Evolutionary conservation across 805 yeast species (phyloP), one percentile per base, ranked within the genome.

Genomic region (Clavispora phyllophila): DNA sequence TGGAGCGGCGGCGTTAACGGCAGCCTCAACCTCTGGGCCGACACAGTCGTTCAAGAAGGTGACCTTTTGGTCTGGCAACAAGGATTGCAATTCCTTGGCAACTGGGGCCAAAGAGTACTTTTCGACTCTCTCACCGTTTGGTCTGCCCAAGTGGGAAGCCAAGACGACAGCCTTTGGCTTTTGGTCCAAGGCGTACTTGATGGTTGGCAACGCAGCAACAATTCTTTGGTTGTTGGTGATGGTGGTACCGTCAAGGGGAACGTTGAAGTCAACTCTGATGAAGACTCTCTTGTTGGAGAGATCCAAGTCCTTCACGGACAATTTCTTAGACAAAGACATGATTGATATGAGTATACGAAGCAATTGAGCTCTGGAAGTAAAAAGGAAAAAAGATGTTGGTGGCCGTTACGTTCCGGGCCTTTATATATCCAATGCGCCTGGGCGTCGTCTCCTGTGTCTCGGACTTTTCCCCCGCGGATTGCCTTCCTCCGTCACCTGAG

Each of bases 221-320:
- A 93, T 93, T 76, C 99, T 85, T 77, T 93, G 98, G 79, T 93
- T 95, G 82, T 95, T 93, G 76, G 99, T 95, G 78, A 93, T 93
- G 66, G 83, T 90, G 62, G 79, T 80, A 58, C 97, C 98, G 65
- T 93, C 98, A 60, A 93, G 82, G 66, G 95, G 95, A 54, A 86
- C 95, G 74, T 86, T 86, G 80, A 86, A 86, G 70, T 91, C 97
- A 51, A 95, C 99, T 76, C 99, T 87, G 79, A 93, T 91, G 76
- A 93, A 90, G 69, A 93, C 99, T 68, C 97, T 82, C 80, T 93
- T 90, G 70, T 79, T 90, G 60, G 83, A 67, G 68, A 88, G 82
- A 66, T 81, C 80, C 57, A 93, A 75, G 72, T 93, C 99, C 65
- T 84, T 80, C 70, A 93, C 96, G 46, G 96, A 84, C 60, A 93